These are phyloP conservation scores for Pachyrhizus erosus DNA, from an alignment of 306 rosid species.

Conservation along the genomic window DNA sequence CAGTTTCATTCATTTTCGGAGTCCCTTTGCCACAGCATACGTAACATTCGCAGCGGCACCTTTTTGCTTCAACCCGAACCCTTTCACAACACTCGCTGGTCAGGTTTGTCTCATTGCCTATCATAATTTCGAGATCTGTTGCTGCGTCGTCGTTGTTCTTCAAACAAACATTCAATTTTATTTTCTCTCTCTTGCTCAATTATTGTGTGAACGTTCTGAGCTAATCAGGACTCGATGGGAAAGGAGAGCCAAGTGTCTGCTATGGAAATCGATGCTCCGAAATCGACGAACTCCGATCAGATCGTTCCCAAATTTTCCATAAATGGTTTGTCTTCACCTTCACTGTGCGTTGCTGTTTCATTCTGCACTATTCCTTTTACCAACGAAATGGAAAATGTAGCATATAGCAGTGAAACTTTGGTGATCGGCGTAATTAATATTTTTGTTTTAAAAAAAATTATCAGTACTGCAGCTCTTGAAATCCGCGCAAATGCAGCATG, in stretches of 20 bases:
- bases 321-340: conserved; percentile 57
- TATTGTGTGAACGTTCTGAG: conserved; percentile 23
- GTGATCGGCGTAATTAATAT: background rate
- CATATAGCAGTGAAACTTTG: background rate
- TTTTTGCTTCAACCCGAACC: background rate
- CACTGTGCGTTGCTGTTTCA: background rate
- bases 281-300: conserved; percentile 62
- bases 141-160: background rate
- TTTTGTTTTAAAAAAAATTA: background rate
- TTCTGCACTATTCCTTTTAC: background rate
- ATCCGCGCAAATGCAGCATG: conserved; percentile 98
- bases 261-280: conserved; percentile 82
- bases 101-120: conserved; percentile 31
- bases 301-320: conserved; percentile 75
- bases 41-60: background rate
- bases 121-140: conserved; percentile 29
- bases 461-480: conserved; percentile 93
- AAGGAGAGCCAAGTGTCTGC: conserved; percentile 63
- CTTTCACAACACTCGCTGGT: background rate
- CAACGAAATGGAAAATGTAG: background rate
- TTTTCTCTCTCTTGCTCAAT: background rate
- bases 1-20: background rate
- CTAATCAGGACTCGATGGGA: conserved; percentile 46
- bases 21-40: background rate
- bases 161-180: background rate